Evolutionary conservation across 148 eudicot genomes (phyloP).

Genomic region (Fallopia convolvulus): DNA sequence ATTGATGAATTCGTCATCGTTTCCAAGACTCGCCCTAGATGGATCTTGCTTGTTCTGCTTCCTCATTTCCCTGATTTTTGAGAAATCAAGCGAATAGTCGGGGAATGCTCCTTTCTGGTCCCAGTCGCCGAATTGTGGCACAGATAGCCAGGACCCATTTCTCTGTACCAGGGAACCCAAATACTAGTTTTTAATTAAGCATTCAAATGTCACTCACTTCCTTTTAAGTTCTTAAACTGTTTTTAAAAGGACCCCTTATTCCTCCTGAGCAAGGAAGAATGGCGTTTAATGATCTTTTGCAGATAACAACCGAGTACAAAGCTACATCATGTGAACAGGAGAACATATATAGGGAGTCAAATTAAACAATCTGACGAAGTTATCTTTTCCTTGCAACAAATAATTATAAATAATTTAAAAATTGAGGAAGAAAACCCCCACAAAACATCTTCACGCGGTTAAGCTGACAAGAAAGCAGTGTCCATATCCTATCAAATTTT

Average conservation of each 20-base stretch:
- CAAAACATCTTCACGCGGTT: neutral
- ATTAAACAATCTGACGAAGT: neutral
- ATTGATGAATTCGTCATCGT: constrained; percentile 71
- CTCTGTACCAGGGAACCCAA: constrained; percentile 28
- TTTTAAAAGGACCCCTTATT: no score
- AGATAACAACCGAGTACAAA: neutral
- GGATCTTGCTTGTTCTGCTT: constrained; percentile 92
- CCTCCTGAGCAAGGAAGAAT: no score
- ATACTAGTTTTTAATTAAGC: no score
- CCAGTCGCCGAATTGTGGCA: constrained; percentile 98
- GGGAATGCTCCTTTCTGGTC: constrained; percentile 79
- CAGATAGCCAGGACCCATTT: constrained; percentile 74
- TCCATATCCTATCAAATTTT: neutral
- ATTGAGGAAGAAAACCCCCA: neutral
- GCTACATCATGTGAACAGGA: neutral
- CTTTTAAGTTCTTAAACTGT: no score
- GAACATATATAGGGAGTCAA: neutral
- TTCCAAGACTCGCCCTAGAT: constrained; percentile 88
- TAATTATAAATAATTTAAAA: no score
- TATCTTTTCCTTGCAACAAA: neutral
- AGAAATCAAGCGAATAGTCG: constrained; percentile 90
- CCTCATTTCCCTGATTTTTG: constrained; percentile 87
- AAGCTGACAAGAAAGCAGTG: neutral
- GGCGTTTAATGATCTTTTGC: no score
- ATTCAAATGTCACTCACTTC: no score